Evolutionary conservation across 371 early-diverging fungal genomes (phyloP).

Genomic region (Funneliformis caledonium): DNA sequence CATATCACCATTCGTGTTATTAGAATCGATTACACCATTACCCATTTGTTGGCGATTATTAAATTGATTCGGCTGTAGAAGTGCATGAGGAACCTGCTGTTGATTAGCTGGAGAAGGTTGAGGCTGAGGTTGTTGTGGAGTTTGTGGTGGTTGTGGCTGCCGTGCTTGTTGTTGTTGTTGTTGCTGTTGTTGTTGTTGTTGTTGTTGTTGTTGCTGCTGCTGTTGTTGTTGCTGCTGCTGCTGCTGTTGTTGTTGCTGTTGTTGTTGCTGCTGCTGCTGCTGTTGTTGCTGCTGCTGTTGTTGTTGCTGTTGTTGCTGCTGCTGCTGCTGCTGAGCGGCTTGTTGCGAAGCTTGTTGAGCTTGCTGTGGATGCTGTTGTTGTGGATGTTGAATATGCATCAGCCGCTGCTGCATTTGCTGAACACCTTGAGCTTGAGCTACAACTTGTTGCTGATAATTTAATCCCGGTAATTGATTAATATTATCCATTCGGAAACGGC

Average conservation of each 20-base stretch:
- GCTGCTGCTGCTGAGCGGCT: neutral
- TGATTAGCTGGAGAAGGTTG: neutral
- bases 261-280: neutral
- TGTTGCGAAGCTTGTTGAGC: neutral
- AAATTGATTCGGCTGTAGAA: neutral
- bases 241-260: neutral
- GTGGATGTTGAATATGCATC: neutral
- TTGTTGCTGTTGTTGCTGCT: neutral
- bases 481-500: neutral
- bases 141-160: constrained; percentile 8
- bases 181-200: neutral
- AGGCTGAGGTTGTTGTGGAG: neutral
- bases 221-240: constrained; percentile 11
- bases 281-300: neutral
- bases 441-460: neutral
- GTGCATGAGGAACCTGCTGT: constrained; percentile 7
- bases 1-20: neutral
- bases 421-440: neutral
- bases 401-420: neutral
- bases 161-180: neutral
- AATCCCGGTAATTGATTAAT: neutral
- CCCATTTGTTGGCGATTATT: neutral
- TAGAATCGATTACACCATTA: too few species aligned
- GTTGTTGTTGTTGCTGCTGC: neutral
- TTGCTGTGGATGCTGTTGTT: neutral